Evolutionary conservation across 805 yeast species (phyloP).

Genomic region (Wickerhamiella shivajii): DNA sequence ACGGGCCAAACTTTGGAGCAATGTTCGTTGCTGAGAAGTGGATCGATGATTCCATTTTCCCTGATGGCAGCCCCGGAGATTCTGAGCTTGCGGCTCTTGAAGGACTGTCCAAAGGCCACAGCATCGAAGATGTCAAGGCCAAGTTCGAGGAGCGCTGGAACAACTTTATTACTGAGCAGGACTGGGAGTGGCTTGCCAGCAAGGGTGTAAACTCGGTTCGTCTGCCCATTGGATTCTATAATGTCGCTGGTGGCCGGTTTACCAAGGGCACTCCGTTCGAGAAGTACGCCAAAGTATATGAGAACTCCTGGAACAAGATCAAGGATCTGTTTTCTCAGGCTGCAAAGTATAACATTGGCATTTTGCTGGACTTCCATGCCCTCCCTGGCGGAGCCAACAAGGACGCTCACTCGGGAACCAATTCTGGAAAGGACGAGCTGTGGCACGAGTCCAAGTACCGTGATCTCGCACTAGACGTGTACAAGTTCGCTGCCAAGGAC

Average conservation of each 20-base stretch:
- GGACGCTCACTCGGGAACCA: conserved; percentile 70
- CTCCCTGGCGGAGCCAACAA: conserved; percentile 88
- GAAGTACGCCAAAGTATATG: conserved; percentile 40
- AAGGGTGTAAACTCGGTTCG: conserved; percentile 68
- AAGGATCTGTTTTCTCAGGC: conserved; percentile 49
- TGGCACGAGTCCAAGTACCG: conserved; percentile 34
- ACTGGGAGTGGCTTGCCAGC: conserved; percentile 62
- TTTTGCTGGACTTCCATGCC: conserved; percentile 75
- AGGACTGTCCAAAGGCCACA: conserved; percentile 32
- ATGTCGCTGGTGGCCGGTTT: conserved; percentile 48
- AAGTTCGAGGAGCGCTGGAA: conserved; percentile 51
- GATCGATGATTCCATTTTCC: conserved; percentile 51
- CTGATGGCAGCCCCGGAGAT: conserved; percentile 35
- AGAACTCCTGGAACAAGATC: conserved; percentile 56
- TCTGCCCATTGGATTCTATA: conserved; percentile 89
- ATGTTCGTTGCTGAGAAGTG: conserved; percentile 68
- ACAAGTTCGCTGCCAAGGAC: conserved; percentile 50
- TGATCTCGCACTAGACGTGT: conserved; percentile 33
- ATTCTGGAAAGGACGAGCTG: conserved; percentile 43
- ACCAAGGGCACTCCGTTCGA: conserved; percentile 50
- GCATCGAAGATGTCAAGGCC: conserved; percentile 38
- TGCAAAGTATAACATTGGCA: conserved; percentile 44
- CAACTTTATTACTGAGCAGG: conserved; percentile 44
- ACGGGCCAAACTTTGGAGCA: conserved; percentile 79
- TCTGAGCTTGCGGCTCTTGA: conserved; percentile 64